Evolutionary conservation across 2,329 filamentous ascomycete genomes (phyloP).

Genomic region (Penicillium freii): DNA sequence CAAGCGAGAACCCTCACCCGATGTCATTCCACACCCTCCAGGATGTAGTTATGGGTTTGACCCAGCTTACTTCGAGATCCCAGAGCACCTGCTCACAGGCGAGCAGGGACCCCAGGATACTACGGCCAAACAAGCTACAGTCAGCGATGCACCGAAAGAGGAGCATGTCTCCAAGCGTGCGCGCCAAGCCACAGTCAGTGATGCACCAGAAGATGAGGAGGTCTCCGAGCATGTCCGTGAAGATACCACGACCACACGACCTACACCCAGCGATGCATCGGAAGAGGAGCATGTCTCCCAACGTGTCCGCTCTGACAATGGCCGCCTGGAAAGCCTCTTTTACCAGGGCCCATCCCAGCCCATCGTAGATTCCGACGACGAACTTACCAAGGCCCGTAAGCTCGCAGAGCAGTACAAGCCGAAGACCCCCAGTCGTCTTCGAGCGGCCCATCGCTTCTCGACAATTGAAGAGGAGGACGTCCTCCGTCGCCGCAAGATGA

Average conservation of each 20-base stretch:
- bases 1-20: slow-evolving; percentile 41
- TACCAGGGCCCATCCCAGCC: not conserved
- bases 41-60: slow-evolving; percentile 44
- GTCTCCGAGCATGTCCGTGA: not conserved
- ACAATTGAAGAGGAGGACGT: not conserved
- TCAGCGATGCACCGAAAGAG: not conserved
- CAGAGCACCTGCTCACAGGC: slow-evolving; percentile 26
- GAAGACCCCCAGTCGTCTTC: slow-evolving; percentile 44
- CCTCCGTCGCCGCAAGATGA: not conserved
- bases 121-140: not conserved
- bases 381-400: slow-evolving; percentile 36
- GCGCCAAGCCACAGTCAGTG: not conserved
- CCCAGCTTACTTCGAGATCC: slow-evolving; percentile 36
- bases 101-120: slow-evolving; percentile 7
- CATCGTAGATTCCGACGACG: not conserved
- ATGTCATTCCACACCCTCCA: slow-evolving; percentile 43
- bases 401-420: slow-evolving; percentile 45
- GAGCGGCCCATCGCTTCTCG: slow-evolving; percentile 26
- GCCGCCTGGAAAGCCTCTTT: slow-evolving; percentile 13
- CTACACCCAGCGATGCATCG: not conserved
- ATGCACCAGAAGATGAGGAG: not conserved
- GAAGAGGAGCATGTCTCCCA: not conserved
- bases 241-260: not conserved
- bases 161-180: not conserved
- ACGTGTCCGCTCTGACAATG: not conserved